Evolutionary conservation across 805 yeast genomes (phyloP), one percentile per base, ranked within the genome.

Genomic region (Aciculoconidium aculeatum): DNA sequence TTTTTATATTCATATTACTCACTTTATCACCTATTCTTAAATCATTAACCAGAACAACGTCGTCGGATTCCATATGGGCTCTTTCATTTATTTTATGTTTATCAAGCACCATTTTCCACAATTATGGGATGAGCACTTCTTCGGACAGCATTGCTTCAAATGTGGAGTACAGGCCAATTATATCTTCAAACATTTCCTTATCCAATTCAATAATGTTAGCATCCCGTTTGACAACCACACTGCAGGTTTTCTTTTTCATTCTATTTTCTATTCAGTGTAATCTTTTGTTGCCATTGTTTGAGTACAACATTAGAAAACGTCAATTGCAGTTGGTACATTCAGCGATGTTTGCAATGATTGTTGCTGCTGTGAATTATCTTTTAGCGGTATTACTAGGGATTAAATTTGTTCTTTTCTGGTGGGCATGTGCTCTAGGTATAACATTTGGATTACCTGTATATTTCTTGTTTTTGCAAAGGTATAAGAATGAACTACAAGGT

Each of bases 31-130:
- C 98, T 0, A 90, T 92, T 1, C 67, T 92, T 28, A 81, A 84
- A 42, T 86, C 96, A 0, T 65, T 92, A 23, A 86, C 96, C 0
- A 75, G 77, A 44, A 81, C 95, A 0, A 86, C 96, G 0, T 76
- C 96, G 0, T 80, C 92, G 0, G 97, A 92, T 58, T 85, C 96
- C 10, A 86, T 92, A 36, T 90, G 97, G 96, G 87, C 95, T 0
- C 55, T 92, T 4, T 75, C 94, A 6, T 76, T 80, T 26, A 80
- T 95, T 77, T 61, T 92, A 10, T 77, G 83, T 17, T 42, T 85
- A 7, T 59, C 77, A 24, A 86, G 86, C 44, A 58, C 87, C 3
- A 47, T 78, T 15, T 66, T 77, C 42, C 77, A 80, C 47, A 84
- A 84, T 54, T 80, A 81, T 51, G 69, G 81, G 20, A 62, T 71